Percentiles rank a stretch among this genome's conserved stretches.
Conservation (phyloP, 805 yeast genomes). For the Cyberlindnera xylosilytica region DNA sequence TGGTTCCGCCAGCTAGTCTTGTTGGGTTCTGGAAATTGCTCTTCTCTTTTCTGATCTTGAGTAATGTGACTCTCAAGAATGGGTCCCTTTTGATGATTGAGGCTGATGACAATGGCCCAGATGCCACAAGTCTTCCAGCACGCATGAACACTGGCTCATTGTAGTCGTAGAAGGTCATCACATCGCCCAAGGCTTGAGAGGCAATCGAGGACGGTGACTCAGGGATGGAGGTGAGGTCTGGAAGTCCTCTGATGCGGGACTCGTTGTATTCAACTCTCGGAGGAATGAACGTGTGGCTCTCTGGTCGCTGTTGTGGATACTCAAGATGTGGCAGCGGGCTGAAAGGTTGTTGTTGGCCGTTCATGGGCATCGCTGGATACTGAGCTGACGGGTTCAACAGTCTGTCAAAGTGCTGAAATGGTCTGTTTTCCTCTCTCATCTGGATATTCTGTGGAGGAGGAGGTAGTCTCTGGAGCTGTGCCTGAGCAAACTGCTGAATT, state of each 20-base stretch:
- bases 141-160: constrained; percentile 29
- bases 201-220: constrained; percentile 5
- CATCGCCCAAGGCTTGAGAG: constrained; percentile 1
- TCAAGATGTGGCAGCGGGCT: neutral
- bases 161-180: constrained; percentile 31
- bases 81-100: constrained; percentile 31
- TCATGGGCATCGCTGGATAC: neutral
- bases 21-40: constrained; percentile 8
- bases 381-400: neutral
- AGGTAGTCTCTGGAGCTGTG: too few species aligned
- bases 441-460: too few species aligned
- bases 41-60: constrained; percentile 30
- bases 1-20: too few species aligned
- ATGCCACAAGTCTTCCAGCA: constrained; percentile 31
- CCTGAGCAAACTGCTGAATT: too few species aligned
- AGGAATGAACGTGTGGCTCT: neutral
- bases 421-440: neutral
- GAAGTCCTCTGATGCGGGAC: constrained; percentile 5
- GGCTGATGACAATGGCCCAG: constrained; percentile 31
- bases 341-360: neutral
- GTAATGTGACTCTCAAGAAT: constrained; percentile 25
- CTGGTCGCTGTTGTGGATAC: neutral
- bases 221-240: neutral
- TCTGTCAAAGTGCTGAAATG: neutral
- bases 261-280: constrained; percentile 9